A percentile compares a stretch with the other conserved stretches of the same genome.
Evolutionary conservation across 148 eudicot species (phyloP).

Genomic region (Agrostemma githago): DNA sequence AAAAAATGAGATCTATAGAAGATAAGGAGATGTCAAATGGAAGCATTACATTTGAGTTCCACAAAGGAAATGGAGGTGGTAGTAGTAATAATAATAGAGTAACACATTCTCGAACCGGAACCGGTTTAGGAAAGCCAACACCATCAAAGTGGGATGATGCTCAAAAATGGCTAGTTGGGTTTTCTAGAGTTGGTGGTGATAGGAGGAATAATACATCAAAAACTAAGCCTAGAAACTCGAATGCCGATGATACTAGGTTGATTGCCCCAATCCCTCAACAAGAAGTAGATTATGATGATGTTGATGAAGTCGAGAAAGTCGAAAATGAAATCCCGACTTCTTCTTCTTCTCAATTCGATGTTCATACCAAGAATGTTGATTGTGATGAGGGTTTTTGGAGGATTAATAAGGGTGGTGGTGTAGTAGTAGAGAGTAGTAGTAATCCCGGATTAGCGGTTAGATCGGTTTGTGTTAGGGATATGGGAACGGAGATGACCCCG

Average conservation of each 20-base stretch:
- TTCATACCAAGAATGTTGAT: conserved; percentile 76
- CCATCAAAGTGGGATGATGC: conserved; percentile 99
- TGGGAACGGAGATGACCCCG: conserved; percentile 99
- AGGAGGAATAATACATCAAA: conserved; percentile 35
- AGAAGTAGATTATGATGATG: conserved; percentile 48
- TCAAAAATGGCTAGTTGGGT: conserved; percentile 92
- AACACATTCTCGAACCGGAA: conserved; percentile 56
- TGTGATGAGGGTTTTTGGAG: conserved; percentile 72
- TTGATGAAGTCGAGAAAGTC: conserved; percentile 38
- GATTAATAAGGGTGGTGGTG: conserved; percentile 27
- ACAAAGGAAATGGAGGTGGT: conserved; percentile 48
- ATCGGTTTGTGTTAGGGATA: conserved; percentile 82
- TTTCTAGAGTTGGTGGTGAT: conserved; percentile 68
- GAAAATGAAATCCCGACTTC: conserved; percentile 25
- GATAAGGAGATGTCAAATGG: conserved; percentile 64
- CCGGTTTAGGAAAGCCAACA: conserved; percentile 76
- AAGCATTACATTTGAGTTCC: conserved; percentile 62
- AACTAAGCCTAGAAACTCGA: conserved; percentile 73
- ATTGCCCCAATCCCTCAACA: conserved; percentile 69
- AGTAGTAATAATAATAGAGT: conserved; percentile 13
- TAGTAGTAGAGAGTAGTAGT: conserved; percentile 23
- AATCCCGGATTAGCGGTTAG: conserved; percentile 38
- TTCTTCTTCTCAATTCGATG: conserved; percentile 31
- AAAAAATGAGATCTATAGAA: conserved; percentile 72
- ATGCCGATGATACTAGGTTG: conserved; percentile 82